Percentiles rank a stretch among this genome's conserved stretches.
Conservation (phyloP, 768 basidiomycete species). For the Psilocybe sp. region DNA sequence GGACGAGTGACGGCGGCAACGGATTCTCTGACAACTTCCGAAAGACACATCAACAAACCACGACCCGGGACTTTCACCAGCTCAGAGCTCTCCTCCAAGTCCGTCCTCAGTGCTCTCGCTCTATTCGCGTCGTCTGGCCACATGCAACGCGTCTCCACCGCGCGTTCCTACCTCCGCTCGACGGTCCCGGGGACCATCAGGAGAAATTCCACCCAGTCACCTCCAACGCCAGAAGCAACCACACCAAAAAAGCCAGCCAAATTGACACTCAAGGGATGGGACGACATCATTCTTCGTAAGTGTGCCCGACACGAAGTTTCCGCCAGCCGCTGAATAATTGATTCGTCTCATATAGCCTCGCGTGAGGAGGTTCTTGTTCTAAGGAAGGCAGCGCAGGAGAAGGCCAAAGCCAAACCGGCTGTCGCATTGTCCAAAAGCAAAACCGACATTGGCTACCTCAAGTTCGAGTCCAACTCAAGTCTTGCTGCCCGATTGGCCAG, state of each 20-base stretch:
- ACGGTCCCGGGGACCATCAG: neutral
- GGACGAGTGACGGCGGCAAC: neutral
- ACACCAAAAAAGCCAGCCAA: no score
- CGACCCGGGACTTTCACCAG: no score
- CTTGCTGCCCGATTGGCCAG: slow-evolving; percentile 21
- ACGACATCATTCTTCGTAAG: slow-evolving; percentile 33
- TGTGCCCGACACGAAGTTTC: neutral
- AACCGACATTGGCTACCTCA: slow-evolving; percentile 28
- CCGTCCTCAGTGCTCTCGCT: neutral
- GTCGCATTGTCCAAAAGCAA: slow-evolving; percentile 2
- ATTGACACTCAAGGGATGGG: neutral
- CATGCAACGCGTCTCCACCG: slow-evolving; percentile 15
- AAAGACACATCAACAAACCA: slow-evolving; percentile 17
- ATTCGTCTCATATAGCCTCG: slow-evolving; percentile 3
- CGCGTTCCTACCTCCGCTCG: slow-evolving; percentile 5
- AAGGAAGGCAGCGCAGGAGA: slow-evolving; percentile 6
- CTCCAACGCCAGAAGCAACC: no score
- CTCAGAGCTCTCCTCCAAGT: neutral
- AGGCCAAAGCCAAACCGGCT: slow-evolving; percentile 1
- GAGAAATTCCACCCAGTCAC: neutral
- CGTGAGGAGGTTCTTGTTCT: slow-evolving; percentile 8
- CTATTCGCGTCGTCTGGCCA: neutral
- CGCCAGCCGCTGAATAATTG: neutral
- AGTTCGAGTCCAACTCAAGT: slow-evolving; percentile 17
- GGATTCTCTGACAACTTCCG: slow-evolving; percentile 7